These are phyloP conservation scores for Aspergillus quadricinctus DNA, from an alignment of 2,329 filamentous ascomycete species.

Conservation along the genomic window DNA sequence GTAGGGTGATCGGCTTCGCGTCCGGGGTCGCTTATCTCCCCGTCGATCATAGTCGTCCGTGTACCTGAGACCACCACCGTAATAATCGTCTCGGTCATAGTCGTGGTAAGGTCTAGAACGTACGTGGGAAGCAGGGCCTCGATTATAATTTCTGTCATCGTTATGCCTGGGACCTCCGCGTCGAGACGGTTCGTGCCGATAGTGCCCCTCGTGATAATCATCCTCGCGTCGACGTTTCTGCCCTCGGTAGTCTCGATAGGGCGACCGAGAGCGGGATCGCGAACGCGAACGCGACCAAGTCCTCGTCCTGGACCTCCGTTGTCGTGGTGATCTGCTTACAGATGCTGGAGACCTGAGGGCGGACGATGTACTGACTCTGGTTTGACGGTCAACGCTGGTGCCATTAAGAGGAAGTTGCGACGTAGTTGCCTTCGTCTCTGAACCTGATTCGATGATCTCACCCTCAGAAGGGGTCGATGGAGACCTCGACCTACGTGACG, in stretches of 20 bases:
- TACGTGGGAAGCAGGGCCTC: slow-evolving; percentile 36
- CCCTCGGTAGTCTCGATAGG: slow-evolving; percentile 36
- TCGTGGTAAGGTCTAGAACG: slow-evolving; percentile 45
- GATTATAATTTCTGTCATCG: slow-evolving; percentile 37
- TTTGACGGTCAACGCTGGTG: slow-evolving; percentile 85
- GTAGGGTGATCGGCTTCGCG: slow-evolving; percentile 49
- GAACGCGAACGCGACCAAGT: slow-evolving; percentile 28
- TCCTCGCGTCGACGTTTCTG: slow-evolving; percentile 42
- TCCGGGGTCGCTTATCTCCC: slow-evolving; percentile 54
- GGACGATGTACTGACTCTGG: slow-evolving; percentile 64
- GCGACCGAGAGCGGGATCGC: slow-evolving; percentile 39
- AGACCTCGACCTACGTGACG: slow-evolving; percentile 46
- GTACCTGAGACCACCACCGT: slow-evolving; percentile 42
- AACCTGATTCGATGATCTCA: slow-evolving; percentile 74
- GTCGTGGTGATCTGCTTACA: slow-evolving; percentile 53
- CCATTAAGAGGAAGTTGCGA: slow-evolving; percentile 69
- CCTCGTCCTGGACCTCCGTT: slow-evolving; percentile 50
- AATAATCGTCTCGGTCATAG: slow-evolving; percentile 46
- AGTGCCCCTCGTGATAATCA: slow-evolving; percentile 33
- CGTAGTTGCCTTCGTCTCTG: slow-evolving; percentile 78
- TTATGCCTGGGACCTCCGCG: slow-evolving; percentile 28
- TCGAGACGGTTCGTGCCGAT: slow-evolving; percentile 29
- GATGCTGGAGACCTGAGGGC: slow-evolving; percentile 49
- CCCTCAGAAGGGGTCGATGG: slow-evolving; percentile 74
- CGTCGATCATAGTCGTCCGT: slow-evolving; percentile 47